These are phyloP conservation scores for Pseudocercospora ulei DNA, from an alignment of 2,329 filamentous ascomycete genomes.

Conservation along the genomic window DNA sequence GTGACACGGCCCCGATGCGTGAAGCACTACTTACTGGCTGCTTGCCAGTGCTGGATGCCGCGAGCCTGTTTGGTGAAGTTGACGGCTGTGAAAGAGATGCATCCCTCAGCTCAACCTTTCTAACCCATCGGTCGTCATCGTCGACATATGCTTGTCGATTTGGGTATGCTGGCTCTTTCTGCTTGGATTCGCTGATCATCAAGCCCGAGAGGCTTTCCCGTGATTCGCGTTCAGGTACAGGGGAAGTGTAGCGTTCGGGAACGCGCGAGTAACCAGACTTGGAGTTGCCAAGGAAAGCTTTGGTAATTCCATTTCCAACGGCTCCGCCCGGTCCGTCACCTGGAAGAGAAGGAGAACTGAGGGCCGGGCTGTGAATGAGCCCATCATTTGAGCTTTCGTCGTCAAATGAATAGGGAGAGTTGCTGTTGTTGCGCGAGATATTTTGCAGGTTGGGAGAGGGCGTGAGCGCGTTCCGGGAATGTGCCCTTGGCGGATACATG, in stretches of 20 bases:
- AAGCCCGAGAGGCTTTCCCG: constrained; percentile 19
- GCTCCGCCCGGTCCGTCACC: constrained; percentile 23
- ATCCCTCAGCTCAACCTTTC: constrained; percentile 23
- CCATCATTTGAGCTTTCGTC: constrained; percentile 31
- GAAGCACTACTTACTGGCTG: constrained; percentile 13
- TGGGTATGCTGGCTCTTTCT: constrained; percentile 20
- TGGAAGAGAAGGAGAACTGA: constrained; percentile 26
- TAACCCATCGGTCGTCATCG: constrained; percentile 27
- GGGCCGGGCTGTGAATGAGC: constrained; percentile 25
- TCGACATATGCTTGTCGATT: constrained; percentile 26
- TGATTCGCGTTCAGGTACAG: constrained; percentile 25
- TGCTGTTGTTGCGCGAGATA: constrained; percentile 21
- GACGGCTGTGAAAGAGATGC: constrained; percentile 9
- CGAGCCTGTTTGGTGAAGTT: constrained; percentile 12
- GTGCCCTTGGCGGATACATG: constrained; percentile 30
- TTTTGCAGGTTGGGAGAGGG: constrained; percentile 25
- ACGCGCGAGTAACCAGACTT: constrained; percentile 30
- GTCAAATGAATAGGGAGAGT: constrained; percentile 31
- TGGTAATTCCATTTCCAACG: constrained; percentile 23
- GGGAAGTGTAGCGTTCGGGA: constrained; percentile 27
- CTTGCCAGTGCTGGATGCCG: constrained; percentile 10
- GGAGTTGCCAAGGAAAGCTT: constrained; percentile 27
- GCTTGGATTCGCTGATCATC: constrained; percentile 18
- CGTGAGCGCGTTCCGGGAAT: constrained; percentile 28
- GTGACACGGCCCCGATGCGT: constrained; percentile 22